A percentile compares a stretch with the other conserved stretches of the same genome.
Evolutionary conservation across 768 basidiomycete genomes (phyloP).

Genomic region (Pholiota conissans): DNA sequence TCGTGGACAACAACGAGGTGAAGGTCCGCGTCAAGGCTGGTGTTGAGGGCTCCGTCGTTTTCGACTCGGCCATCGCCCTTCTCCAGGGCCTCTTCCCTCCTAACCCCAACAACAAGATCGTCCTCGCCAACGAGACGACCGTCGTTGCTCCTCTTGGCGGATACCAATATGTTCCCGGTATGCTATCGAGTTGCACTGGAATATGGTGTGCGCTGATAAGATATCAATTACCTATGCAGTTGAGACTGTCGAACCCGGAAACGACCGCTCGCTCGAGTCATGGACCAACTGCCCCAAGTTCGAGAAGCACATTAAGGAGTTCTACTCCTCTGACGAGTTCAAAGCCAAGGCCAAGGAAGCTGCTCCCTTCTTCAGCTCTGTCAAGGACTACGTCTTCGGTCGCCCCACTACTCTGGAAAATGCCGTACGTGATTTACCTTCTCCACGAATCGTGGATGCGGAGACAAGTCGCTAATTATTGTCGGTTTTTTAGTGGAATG

Average conservation of each 20-base stretch:
- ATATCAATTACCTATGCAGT: no score
- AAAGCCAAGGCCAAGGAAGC: constrained; percentile 58
- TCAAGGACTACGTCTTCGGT: constrained; percentile 74
- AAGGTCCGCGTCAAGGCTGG: constrained; percentile 81
- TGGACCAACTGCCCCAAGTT: constrained; percentile 70
- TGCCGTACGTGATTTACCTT: constrained; percentile 45
- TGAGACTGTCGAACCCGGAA: constrained; percentile 83
- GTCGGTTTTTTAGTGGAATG: constrained; percentile 63
- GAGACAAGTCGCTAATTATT: background rate
- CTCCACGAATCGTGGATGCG: background rate
- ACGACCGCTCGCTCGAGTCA: constrained; percentile 81
- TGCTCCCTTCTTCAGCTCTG: constrained; percentile 60
- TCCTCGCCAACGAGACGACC: constrained; percentile 75
- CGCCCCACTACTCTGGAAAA: constrained; percentile 68
- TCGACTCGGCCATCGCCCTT: constrained; percentile 82
- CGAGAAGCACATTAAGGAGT: constrained; percentile 57
- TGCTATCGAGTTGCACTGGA: constrained; percentile 11
- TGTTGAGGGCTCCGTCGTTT: constrained; percentile 82
- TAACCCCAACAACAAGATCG: constrained; percentile 67
- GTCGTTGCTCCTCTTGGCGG: constrained; percentile 75
- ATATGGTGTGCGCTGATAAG: no score
- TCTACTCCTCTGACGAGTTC: constrained; percentile 67
- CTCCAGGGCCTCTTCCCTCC: constrained; percentile 88
- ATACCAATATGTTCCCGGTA: constrained; percentile 86
- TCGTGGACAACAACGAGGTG: constrained; percentile 73